A percentile compares a stretch with the other conserved stretches of the same genome.
These are phyloP conservation scores for Eutrema japonicum DNA, from an alignment of 345 rosid genomes.

Conservation along the genomic window DNA sequence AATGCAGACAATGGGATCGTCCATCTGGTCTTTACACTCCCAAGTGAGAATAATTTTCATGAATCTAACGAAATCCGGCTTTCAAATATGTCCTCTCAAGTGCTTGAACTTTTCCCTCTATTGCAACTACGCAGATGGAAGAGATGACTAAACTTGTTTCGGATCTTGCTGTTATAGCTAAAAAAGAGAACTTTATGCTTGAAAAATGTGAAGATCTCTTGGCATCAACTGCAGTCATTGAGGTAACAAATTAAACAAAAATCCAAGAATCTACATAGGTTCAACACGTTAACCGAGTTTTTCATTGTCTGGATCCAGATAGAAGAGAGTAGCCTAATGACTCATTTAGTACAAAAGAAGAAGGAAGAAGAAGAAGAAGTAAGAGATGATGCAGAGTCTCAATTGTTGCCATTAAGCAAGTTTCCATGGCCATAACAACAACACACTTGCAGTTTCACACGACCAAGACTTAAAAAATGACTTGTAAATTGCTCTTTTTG, in stretches of 20 bases:
- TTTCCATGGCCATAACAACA: conserved; percentile 45
- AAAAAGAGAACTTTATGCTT: conserved; percentile 62
- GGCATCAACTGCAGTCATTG: conserved; percentile 66
- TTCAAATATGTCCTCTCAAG: background rate
- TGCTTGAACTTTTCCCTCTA: background rate
- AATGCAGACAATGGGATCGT: conserved; percentile 81
- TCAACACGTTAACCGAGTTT: conserved; percentile 1
- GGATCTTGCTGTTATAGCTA: conserved; percentile 62
- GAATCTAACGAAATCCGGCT: background rate
- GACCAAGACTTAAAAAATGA: conserved; percentile 42
- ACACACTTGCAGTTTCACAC: conserved; percentile 3
- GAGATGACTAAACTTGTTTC: conserved; percentile 60
- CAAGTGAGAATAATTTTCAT: conserved; percentile 53
- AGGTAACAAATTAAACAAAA: conserved; percentile 52
- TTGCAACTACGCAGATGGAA: conserved; percentile 53
- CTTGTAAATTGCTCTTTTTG: conserved; percentile 47
- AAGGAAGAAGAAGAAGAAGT: conserved; percentile 45
- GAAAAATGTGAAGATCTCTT: conserved; percentile 69
- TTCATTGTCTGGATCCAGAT: conserved; percentile 46
- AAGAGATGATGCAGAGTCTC: conserved; percentile 43
- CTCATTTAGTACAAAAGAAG: conserved; percentile 70
- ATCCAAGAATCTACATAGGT: conserved; percentile 2
- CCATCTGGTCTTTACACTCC: conserved; percentile 62
- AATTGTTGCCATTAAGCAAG: conserved; percentile 38
- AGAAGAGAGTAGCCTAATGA: conserved; percentile 58